Evolutionary conservation across 164 flowering plant species (phyloP).

Genomic region (Magnolia changhungtana): DNA sequence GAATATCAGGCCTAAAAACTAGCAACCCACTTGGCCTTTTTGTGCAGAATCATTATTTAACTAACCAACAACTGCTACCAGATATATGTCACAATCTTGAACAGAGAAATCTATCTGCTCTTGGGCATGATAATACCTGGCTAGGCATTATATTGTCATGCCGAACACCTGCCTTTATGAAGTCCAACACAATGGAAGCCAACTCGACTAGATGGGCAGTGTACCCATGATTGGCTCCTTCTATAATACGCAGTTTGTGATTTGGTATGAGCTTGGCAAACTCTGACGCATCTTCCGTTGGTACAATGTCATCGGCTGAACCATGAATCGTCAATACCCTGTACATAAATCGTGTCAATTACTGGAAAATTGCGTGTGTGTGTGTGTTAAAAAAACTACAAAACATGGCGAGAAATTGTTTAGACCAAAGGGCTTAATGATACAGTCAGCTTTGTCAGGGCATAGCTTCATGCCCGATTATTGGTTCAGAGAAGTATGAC

Average conservation of each 20-base stretch:
- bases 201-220: slow-evolving; percentile 57
- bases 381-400: too few species aligned
- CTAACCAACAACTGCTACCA: not conserved
- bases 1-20: not conserved
- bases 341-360: not conserved
- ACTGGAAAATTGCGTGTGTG: not conserved
- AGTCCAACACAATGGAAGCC: slow-evolving; percentile 42
- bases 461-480: too few species aligned
- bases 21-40: too few species aligned
- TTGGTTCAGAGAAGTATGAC: too few species aligned
- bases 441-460: too few species aligned
- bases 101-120: not conserved
- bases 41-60: too few species aligned
- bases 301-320: slow-evolving; percentile 64
- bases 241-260: slow-evolving; percentile 60
- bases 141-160: not conserved
- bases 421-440: too few species aligned
- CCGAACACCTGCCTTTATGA: slow-evolving; percentile 37
- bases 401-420: too few species aligned
- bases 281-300: slow-evolving; percentile 67
- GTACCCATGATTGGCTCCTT: slow-evolving; percentile 78
- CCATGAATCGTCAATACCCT: slow-evolving; percentile 93
- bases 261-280: slow-evolving; percentile 74
- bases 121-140: not conserved
- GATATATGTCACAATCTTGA: not conserved